Evolutionary conservation across 495 filamentous ascomycete species (phyloP).

Genomic region (Penicillium steckii): DNA sequence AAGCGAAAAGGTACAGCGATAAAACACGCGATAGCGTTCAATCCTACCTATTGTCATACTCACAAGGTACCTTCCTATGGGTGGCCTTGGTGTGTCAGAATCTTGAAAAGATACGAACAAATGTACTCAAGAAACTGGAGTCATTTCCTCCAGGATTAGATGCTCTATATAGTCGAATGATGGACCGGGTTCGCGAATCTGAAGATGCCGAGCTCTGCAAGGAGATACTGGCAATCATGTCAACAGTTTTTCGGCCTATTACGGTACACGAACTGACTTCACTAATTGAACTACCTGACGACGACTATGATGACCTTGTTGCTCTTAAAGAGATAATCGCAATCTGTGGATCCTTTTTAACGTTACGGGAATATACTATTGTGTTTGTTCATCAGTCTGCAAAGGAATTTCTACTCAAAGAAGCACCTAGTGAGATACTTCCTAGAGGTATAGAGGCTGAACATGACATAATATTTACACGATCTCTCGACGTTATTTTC

Average conservation of each 20-base stretch:
- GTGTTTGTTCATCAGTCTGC: conserved; percentile 45
- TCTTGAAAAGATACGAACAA: conserved; percentile 1
- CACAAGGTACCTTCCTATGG: conserved; percentile 35
- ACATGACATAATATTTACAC: conserved; percentile 29
- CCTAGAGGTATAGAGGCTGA: conserved; percentile 8
- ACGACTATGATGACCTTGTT: neutral
- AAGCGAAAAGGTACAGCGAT: conserved; percentile 4
- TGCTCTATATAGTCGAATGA: conserved; percentile 16
- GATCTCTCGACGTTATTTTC: conserved; percentile 22
- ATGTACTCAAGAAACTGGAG: conserved; percentile 3
- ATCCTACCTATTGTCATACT: conserved; percentile 16
- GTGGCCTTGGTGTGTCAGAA: conserved; percentile 30
- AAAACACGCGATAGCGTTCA: conserved; percentile 12
- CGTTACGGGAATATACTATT: conserved; percentile 23
- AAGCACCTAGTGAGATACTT: conserved; percentile 11
- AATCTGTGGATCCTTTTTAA: conserved; percentile 18
- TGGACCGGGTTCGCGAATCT: conserved; percentile 1
- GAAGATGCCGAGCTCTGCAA: conserved; percentile 9
- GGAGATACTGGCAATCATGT: conserved; percentile 13
- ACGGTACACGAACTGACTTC: conserved; percentile 20
- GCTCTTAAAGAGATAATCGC: conserved; percentile 9
- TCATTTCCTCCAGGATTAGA: conserved; percentile 14
- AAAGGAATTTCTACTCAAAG: conserved; percentile 35
- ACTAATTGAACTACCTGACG: conserved; percentile 12
- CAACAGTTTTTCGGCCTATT: conserved; percentile 27